These are phyloP conservation scores for Chytriomyces sp. DNA, from an alignment of 192 early-diverging fungal species.

Conservation along the genomic window DNA sequence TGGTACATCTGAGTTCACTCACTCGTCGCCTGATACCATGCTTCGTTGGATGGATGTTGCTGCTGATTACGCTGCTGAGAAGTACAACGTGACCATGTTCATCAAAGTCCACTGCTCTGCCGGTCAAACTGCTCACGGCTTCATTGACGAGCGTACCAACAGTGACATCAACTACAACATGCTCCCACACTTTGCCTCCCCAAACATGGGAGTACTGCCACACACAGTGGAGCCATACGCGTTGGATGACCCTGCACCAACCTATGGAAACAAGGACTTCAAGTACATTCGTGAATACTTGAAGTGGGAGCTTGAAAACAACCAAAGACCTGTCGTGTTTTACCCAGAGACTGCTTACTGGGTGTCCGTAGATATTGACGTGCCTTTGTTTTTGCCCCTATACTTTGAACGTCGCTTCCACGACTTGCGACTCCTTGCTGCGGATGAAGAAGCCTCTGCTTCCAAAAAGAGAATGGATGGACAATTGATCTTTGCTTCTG, in stretches of 20 bases:
- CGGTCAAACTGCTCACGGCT: conserved; percentile 33
- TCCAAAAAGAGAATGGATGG: conserved; percentile 34
- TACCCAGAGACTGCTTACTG: conserved; percentile 41
- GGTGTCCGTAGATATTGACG: conserved; percentile 36
- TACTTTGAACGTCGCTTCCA: conserved; percentile 37
- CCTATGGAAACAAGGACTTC: conserved; percentile 39
- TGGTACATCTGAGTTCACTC: conserved; percentile 39
- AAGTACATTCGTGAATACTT: conserved; percentile 32
- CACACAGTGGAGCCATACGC: conserved; percentile 36
- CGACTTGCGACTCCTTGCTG: conserved; percentile 36
- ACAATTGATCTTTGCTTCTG: conserved; percentile 38
- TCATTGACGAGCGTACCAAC: conserved; percentile 22
- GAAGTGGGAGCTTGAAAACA: conserved; percentile 35
- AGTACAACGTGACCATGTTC: conserved; percentile 34
- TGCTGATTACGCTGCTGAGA: conserved; percentile 35
- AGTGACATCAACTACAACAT: conserved; percentile 40
- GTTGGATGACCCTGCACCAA: conserved; percentile 37
- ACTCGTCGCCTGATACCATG: conserved; percentile 32
- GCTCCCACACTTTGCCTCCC: conserved; percentile 29
- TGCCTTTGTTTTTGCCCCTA: conserved; percentile 36
- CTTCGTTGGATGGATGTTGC: conserved; percentile 34
- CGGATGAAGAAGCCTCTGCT: conserved; percentile 18
- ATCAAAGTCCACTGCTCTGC: conserved; percentile 40
- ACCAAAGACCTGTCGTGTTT: conserved; percentile 30
- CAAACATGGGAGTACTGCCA: conserved; percentile 23